Percentiles rank a stretch among this genome's conserved stretches.
phyloP scores from a whole-genome alignment of 345 rosid genomes.

The Linum tenue region DNA sequence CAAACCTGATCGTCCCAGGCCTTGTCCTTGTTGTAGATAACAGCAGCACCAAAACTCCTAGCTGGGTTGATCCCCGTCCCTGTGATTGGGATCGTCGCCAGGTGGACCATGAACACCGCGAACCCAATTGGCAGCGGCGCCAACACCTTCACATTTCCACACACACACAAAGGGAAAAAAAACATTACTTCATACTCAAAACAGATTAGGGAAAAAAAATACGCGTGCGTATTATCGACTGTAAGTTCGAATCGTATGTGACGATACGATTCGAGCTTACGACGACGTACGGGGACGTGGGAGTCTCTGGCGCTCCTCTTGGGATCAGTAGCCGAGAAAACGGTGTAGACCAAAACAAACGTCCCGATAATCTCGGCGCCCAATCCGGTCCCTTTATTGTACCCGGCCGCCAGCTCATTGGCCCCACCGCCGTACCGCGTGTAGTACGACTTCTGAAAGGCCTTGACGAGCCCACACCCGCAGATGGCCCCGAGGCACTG shows the following conservation, averaged over 20 bases:
- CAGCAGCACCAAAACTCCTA: neutral
- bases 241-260: too few species aligned
- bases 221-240: too few species aligned
- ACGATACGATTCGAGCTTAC: too few species aligned
- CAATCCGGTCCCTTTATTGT: neutral
- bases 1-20: neutral
- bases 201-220: too few species aligned
- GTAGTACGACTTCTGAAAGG: neutral
- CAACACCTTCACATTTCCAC: neutral
- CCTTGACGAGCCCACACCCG: constrained; percentile 2
- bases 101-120: neutral
- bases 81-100: neutral
- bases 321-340: constrained; percentile 4
- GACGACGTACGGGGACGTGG: neutral
- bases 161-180: too few species aligned
- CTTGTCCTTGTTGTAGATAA: neutral
- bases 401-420: neutral
- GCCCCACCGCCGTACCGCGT: neutral
- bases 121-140: neutral
- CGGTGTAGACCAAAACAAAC: constrained; percentile 2
- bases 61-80: neutral
- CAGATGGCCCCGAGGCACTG: constrained; percentile 1
- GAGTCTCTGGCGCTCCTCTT: constrained; percentile 6
- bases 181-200: too few species aligned
- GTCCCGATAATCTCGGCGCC: constrained; percentile 3